These are phyloP conservation scores for Pholiota adiposa DNA, from an alignment of 1,284 basidiomycete genomes.

Conservation along the genomic window DNA sequence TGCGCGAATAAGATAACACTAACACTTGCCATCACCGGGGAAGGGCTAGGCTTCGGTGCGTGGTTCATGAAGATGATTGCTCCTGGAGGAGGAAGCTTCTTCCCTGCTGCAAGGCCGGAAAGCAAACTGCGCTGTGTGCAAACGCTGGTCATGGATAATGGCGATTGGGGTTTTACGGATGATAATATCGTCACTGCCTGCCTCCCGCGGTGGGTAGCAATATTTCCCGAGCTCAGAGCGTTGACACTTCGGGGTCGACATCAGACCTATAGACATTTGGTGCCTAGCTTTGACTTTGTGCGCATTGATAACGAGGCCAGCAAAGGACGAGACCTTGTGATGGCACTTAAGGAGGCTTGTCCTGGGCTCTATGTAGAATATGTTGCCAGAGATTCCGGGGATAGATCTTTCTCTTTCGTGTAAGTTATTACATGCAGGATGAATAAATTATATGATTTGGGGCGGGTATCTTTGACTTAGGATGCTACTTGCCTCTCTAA, in stretches of 20 bases:
- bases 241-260: constrained; percentile 14
- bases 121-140: constrained; percentile 15
- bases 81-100: background rate
- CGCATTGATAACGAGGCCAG: background rate
- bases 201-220: constrained; percentile 20
- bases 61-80: constrained; percentile 18
- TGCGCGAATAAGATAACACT: constrained; percentile 19
- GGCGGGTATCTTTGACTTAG: too few relatives aligned
- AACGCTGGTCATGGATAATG: constrained; percentile 23
- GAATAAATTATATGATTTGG: too few relatives aligned
- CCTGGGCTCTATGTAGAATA: constrained; percentile 6
- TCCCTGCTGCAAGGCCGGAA: constrained; percentile 14
- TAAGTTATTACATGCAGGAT: too few relatives aligned
- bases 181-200: background rate
- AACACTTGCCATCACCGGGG: constrained; percentile 15
- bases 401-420: background rate
- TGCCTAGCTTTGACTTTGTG: background rate
- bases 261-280: background rate
- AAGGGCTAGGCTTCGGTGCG: constrained; percentile 19
- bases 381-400: background rate
- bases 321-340: background rate
- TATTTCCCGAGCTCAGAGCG: constrained; percentile 18
- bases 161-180: constrained; percentile 19
- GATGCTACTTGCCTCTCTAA: too few relatives aligned
- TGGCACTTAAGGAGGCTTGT: constrained; percentile 8